Percentiles rank a stretch among this genome's conserved stretches.
phyloP scores from a whole-genome alignment of 2,329 filamentous ascomycete genomes.

The Pleurostoma richardsiae region DNA sequence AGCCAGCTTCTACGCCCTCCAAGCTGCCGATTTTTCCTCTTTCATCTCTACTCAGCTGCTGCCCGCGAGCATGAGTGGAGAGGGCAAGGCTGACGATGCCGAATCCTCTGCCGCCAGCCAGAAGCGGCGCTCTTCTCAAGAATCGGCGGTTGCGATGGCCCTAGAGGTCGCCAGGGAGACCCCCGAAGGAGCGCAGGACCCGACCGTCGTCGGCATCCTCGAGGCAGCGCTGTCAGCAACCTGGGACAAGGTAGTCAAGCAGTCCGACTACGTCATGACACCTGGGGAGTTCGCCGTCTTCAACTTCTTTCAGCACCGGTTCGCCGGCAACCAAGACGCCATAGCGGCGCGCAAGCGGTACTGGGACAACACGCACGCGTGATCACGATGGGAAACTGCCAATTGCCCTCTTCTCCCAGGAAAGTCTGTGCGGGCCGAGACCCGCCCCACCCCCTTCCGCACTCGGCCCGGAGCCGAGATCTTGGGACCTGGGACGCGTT shows the following conservation, averaged over 20 bases:
- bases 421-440: not conserved
- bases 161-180: constrained; percentile 73
- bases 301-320: constrained; percentile 75
- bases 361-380: constrained; percentile 43
- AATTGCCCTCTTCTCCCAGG: constrained; percentile 1
- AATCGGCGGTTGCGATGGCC: constrained; percentile 29
- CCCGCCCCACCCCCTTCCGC: too few relatives aligned
- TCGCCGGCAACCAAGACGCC: constrained; percentile 45
- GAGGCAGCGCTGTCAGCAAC: constrained; percentile 59
- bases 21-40: too few relatives aligned
- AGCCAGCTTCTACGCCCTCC: too few relatives aligned
- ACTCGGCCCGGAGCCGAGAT: too few relatives aligned
- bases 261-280: constrained; percentile 68
- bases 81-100: too few relatives aligned
- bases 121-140: too few relatives aligned
- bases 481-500: too few relatives aligned
- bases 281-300: constrained; percentile 79
- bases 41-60: too few relatives aligned
- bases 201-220: constrained; percentile 58
- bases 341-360: constrained; percentile 44
- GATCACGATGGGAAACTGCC: constrained; percentile 5
- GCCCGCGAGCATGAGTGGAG: too few relatives aligned
- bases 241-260: constrained; percentile 61
- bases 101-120: too few relatives aligned
- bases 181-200: constrained; percentile 60